A percentile compares a stretch with the other conserved stretches of the same genome.
phyloP scores from a whole-genome alignment of 345 rosid species.

The Ceriops decandra region DNA sequence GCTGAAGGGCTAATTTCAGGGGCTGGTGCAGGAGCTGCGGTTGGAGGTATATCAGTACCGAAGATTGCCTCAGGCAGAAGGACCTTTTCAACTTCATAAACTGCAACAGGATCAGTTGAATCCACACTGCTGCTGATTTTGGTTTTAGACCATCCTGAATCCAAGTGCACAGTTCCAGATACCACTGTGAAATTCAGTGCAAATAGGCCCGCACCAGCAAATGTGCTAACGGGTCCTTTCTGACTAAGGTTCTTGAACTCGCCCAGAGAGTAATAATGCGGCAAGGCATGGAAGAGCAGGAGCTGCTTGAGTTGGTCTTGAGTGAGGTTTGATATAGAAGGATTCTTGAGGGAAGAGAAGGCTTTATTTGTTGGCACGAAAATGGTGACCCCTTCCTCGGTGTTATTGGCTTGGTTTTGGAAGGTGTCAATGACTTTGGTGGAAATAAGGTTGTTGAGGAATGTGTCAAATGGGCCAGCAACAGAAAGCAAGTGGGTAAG shows the following conservation, averaged over 20 bases:
- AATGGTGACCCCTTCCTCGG: constrained; percentile 78
- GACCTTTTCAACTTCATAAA: constrained; percentile 74
- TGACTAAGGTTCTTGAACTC: constrained; percentile 84
- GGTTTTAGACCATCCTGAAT: constrained; percentile 76
- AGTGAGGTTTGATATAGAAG: constrained; percentile 67
- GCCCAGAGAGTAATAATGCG: constrained; percentile 62
- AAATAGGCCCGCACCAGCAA: constrained; percentile 59
- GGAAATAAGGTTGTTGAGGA: constrained; percentile 62
- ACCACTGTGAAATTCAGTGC: constrained; percentile 60
- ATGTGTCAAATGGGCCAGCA: constrained; percentile 78
- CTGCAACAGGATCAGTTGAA: constrained; percentile 75
- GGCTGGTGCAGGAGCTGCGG: constrained; percentile 82
- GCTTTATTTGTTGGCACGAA: constrained; percentile 85
- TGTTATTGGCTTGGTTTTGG: constrained; percentile 89
- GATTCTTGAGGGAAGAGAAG: constrained; percentile 61
- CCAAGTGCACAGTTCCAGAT: constrained; percentile 58
- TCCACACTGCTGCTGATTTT: constrained; percentile 71
- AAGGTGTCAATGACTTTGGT: constrained; percentile 77
- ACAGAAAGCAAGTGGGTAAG: constrained; percentile 70
- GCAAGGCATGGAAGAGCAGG: constrained; percentile 76
- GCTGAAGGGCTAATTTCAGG: constrained; percentile 60
- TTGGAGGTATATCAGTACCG: constrained; percentile 86
- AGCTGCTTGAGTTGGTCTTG: constrained; percentile 68
- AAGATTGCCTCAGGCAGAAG: constrained; percentile 84
- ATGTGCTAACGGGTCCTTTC: constrained; percentile 51